Percentiles rank a stretch among this genome's conserved stretches.
phyloP scores from a whole-genome alignment of 2,329 filamentous ascomycete species.

The Waltergamsia citrina region DNA sequence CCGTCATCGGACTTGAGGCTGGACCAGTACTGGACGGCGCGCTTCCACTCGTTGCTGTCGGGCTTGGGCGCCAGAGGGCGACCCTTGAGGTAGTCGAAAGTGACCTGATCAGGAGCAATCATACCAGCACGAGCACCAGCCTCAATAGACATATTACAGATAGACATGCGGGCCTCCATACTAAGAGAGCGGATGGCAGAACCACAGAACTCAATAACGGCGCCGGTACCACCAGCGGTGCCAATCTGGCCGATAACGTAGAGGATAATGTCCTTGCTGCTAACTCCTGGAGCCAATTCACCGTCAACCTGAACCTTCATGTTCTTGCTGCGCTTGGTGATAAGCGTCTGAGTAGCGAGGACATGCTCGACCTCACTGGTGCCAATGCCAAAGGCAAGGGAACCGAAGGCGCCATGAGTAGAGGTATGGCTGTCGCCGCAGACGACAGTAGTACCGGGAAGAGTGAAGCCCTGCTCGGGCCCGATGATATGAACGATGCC shows the following conservation, averaged over 20 bases:
- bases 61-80: slow-evolving; percentile 79
- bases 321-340: slow-evolving; percentile 94
- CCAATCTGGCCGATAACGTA: slow-evolving; percentile 90
- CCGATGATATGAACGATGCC: slow-evolving; percentile 98
- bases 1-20: slow-evolving; percentile 76
- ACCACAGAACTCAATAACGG: slow-evolving; percentile 95
- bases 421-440: slow-evolving; percentile 98
- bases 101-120: slow-evolving; percentile 89
- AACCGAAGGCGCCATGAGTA: slow-evolving; percentile 92
- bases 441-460: slow-evolving; percentile 92
- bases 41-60: slow-evolving; percentile 82
- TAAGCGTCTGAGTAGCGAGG: slow-evolving; percentile 88
- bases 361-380: slow-evolving; percentile 97
- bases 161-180: slow-evolving; percentile 98
- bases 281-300: slow-evolving; percentile 80
- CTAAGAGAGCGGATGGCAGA: slow-evolving; percentile 82
- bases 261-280: slow-evolving; percentile 91
- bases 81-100: slow-evolving; percentile 91
- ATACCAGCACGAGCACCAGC: slow-evolving; percentile 91
- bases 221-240: slow-evolving; percentile 87
- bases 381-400: slow-evolving; percentile 92
- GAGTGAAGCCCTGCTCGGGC: slow-evolving; percentile 96
- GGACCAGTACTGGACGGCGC: slow-evolving; percentile 80
- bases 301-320: slow-evolving; percentile 97
- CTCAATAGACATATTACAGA: slow-evolving; percentile 99